Evolutionary conservation across 2,329 filamentous ascomycete genomes (phyloP).

Genomic region (Trichoderma asperellum): DNA sequence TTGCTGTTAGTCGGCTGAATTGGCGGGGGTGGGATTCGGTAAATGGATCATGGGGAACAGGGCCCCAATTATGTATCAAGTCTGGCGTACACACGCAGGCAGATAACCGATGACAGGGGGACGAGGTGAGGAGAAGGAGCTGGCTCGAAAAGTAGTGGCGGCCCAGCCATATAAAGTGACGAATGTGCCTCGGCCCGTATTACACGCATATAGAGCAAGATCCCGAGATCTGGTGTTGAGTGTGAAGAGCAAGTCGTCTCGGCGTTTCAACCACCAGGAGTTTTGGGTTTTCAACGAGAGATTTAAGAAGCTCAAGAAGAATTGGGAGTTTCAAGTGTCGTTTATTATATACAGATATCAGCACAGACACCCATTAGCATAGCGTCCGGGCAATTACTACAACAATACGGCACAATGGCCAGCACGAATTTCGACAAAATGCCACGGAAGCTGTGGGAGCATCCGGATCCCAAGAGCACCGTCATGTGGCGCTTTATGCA

Average conservation of each 20-base stretch:
- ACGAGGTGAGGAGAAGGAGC: neutral
- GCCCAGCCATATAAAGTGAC: neutral
- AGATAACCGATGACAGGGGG: neutral
- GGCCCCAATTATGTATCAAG: neutral
- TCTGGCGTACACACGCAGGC: neutral
- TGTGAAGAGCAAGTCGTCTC: neutral
- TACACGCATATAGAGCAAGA: neutral
- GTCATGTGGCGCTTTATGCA: constrained; percentile 71
- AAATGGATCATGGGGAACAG: neutral
- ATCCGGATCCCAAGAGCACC: constrained; percentile 63
- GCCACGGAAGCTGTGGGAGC: constrained; percentile 70
- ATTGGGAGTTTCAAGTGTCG: neutral
- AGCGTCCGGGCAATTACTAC: neutral
- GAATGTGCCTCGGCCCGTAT: neutral
- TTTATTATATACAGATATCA: neutral
- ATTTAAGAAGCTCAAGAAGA: neutral
- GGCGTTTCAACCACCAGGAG: neutral
- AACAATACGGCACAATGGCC: neutral
- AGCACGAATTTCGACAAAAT: constrained; percentile 43
- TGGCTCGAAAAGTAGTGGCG: neutral
- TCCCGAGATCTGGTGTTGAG: neutral
- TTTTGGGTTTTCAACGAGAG: neutral
- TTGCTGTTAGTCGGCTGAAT: neutral
- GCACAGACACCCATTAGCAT: neutral
- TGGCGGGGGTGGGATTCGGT: neutral